These are phyloP conservation scores for Phytophthora idaei DNA, from an alignment of 352 stramenopile genomes.

Conservation along the genomic window DNA sequence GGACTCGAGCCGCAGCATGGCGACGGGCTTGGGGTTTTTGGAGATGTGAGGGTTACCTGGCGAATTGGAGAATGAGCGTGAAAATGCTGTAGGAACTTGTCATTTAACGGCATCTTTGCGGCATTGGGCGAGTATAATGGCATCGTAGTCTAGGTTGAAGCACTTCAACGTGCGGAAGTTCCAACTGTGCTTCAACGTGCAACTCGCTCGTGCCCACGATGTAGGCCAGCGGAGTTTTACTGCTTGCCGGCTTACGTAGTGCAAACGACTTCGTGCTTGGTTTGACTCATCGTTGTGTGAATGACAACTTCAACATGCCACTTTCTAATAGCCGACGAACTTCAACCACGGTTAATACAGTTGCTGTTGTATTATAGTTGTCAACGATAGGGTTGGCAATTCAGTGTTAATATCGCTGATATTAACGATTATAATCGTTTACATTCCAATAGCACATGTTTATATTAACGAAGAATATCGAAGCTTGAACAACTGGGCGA, in stretches of 20 bases:
- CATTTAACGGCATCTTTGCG: no score
- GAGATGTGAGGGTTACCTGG: neutral
- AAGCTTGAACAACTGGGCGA: no score
- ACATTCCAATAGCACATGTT: no score
- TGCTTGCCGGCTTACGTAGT: neutral
- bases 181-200: slow-evolving; percentile 23
- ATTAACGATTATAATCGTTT: no score
- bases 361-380: neutral
- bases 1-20: slow-evolving; percentile 33
- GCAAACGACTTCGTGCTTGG: neutral
- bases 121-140: neutral
- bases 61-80: slow-evolving; percentile 6
- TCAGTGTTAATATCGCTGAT: no score
- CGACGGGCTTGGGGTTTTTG: slow-evolving; percentile 3
- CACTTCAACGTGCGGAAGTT: slow-evolving; percentile 26
- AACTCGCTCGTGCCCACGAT: slow-evolving; percentile 12
- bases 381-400: neutral
- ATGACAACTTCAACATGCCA: slow-evolving; percentile 24
- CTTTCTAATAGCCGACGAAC: neutral
- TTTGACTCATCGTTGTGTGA: neutral
- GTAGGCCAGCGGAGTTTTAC: slow-evolving; percentile 3
- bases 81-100: neutral
- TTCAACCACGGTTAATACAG: slow-evolving; percentile 23
- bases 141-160: slow-evolving; percentile 5
- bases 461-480: no score